Conservation (phyloP, 441 rosid genomes). For the Sinapis alba region DNA sequence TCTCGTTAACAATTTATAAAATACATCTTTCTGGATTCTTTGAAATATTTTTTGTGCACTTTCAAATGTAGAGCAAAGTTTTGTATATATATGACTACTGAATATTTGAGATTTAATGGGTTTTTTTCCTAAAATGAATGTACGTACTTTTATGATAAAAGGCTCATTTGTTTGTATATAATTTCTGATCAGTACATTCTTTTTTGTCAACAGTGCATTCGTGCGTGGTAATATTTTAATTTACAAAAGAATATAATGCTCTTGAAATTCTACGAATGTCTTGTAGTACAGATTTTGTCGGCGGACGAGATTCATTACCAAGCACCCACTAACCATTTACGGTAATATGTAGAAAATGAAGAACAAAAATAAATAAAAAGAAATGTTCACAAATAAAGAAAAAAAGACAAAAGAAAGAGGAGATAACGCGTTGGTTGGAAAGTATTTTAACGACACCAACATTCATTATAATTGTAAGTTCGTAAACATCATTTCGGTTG, state of each 20-base stretch:
- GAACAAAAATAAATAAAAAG: neutral
- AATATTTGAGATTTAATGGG: no score
- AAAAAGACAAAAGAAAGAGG: slow-evolving; percentile 11
- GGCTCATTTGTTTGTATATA: no score
- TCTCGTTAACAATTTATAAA: no score
- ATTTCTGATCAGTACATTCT: no score
- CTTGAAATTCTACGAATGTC: slow-evolving; percentile 23
- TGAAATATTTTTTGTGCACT: no score
- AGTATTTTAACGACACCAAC: neutral
- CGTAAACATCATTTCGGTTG: neutral
- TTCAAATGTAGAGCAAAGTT: no score
- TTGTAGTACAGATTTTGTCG: slow-evolving; percentile 23
- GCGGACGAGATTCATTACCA: slow-evolving; percentile 26
- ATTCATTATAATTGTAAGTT: neutral
- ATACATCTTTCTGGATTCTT: no score
- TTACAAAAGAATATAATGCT: neutral
- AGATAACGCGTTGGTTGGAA: slow-evolving; percentile 42
- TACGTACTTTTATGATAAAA: no score
- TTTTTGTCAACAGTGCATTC: no score
- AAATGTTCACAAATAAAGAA: neutral
- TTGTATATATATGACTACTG: no score
- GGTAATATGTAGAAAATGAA: neutral
- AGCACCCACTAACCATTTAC: neutral
- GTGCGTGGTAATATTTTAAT: neutral
- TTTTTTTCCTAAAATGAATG: neutral